These are phyloP conservation scores for Ophiostoma piceae DNA, from an alignment of 2,329 filamentous ascomycete genomes.

Conservation along the genomic window DNA sequence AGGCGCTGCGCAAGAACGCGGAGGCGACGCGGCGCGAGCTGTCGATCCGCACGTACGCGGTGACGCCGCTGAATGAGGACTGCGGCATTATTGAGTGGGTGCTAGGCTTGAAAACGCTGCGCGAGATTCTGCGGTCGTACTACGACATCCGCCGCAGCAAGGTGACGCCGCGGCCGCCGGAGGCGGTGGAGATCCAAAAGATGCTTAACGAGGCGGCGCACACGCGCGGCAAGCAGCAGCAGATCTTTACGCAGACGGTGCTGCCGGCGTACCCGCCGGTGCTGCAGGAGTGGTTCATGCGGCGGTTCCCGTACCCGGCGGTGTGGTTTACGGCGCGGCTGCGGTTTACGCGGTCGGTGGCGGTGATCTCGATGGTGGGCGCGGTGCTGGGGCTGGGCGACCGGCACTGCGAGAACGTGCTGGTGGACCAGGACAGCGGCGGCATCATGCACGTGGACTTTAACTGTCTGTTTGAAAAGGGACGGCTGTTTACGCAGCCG, in stretches of 20 bases:
- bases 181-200: conserved; percentile 63
- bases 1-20: conserved; percentile 83
- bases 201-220: conserved; percentile 59
- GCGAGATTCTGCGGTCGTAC: conserved; percentile 64
- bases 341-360: conserved; percentile 85
- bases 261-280: conserved; percentile 69
- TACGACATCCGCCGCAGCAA: conserved; percentile 62
- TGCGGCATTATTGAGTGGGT: conserved; percentile 99
- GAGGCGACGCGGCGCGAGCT: conserved; percentile 85
- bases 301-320: conserved; percentile 88
- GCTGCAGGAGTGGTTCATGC: conserved; percentile 90
- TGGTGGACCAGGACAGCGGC: conserved; percentile 88
- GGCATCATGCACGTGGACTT: conserved; percentile 98
- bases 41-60: conserved; percentile 95
- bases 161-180: conserved; percentile 62
- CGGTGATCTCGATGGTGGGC: conserved; percentile 99
- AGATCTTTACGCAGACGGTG: conserved; percentile 64
- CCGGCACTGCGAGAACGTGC: conserved; percentile 93
- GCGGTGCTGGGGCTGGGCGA: conserved; percentile 92
- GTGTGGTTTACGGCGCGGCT: conserved; percentile 87
- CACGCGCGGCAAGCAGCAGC: conserved; percentile 51
- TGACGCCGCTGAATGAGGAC: conserved; percentile 94
- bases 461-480: conserved; percentile 99
- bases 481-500: conserved; percentile 87
- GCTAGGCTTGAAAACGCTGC: conserved; percentile 85